Evolutionary conservation across 768 basidiomycete species (phyloP), one percentile per base, ranked within the genome.

Genomic region (Naganishia randhawae): DNA sequence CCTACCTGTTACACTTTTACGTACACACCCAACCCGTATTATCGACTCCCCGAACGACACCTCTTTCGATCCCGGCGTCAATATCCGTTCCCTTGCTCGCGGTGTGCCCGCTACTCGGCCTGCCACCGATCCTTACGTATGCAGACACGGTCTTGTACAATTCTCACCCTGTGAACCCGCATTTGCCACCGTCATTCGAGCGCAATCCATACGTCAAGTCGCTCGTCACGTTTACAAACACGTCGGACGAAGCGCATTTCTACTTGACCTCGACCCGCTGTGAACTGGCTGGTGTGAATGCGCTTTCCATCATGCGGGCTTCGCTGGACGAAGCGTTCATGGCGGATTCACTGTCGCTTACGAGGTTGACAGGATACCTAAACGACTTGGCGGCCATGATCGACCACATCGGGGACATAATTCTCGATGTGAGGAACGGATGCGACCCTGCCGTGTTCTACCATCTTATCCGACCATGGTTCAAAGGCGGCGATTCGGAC

Each of bases 141-240:
- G 88, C 92, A 11, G 92, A 95, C 77, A 88, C 88, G 32, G 92
- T 96, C 9, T 84, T 96, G 31, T 96, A 92, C 81, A 95, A 95
- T 77, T 83, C 78, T 63, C 73, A 71, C 27, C 74, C 78, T 8
- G n/a, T 39, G 35, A 66, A 75, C 50, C 73, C 76, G 3, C n/a
- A 66, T 27, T 19, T 51, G 7, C 48, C 73, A 11, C 73, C 75
- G 7, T 69, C 74, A 35, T 51, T 68, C 19, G 22, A 42, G 13
- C 25, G 63, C 25, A 97, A 91, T 74, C 82, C 93, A 61, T 84
- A 84, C 50, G 73, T 73, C 42, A 64, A 68, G 1, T 75, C 75
- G 35, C 50, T 79, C 45, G 74, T 72, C 16, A 77, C 75, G 5
- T 95, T 96, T 82, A 92, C 94, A 0, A 84, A 85, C 25, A 88